Conservation (phyloP, 495 filamentous ascomycete species). For the Aeminium ludgeri region DNA sequence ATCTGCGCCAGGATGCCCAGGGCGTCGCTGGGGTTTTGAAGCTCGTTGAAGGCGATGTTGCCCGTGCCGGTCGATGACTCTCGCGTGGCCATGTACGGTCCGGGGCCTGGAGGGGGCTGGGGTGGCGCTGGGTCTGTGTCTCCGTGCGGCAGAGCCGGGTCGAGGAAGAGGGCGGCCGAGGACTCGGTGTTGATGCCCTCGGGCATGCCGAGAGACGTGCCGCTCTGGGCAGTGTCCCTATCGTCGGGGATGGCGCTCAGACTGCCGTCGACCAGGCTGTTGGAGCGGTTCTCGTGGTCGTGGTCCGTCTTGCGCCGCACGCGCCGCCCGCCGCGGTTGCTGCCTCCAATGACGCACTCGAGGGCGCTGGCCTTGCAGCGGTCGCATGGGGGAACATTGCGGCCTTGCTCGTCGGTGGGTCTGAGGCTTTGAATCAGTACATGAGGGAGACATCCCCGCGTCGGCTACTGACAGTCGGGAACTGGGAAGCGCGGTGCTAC, state of each 20-base stretch:
- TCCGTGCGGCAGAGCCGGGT: conserved; percentile 6
- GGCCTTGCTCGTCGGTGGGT: no score
- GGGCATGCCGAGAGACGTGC: neutral
- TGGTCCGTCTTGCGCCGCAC: conserved; percentile 31
- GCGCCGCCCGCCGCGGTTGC: conserved; percentile 44
- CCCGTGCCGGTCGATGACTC: conserved; percentile 20
- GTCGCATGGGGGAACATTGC: conserved; percentile 32
- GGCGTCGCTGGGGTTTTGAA: conserved; percentile 33
- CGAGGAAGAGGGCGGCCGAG: conserved; percentile 6
- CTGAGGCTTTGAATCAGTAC: no score
- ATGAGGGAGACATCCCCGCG: no score
- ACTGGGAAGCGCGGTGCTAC: no score
- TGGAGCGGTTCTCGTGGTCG: conserved; percentile 15
- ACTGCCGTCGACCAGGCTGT: conserved; percentile 10
- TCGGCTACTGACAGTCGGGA: no score
- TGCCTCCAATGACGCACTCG: conserved; percentile 44
- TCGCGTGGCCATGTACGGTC: conserved; percentile 11
- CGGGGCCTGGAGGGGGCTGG: conserved; percentile 13
- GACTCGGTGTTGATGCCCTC: conserved; percentile 1
- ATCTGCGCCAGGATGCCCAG: conserved; percentile 32
- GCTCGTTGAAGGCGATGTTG: conserved; percentile 24
- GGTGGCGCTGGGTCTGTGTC: neutral
- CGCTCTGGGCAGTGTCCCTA: neutral
- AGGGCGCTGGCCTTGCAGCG: conserved; percentile 40
- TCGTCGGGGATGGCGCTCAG: neutral